phyloP scores from a whole-genome alignment of 2,329 filamentous ascomycete genomes.

The Ascocoryne sarcoides region DNA sequence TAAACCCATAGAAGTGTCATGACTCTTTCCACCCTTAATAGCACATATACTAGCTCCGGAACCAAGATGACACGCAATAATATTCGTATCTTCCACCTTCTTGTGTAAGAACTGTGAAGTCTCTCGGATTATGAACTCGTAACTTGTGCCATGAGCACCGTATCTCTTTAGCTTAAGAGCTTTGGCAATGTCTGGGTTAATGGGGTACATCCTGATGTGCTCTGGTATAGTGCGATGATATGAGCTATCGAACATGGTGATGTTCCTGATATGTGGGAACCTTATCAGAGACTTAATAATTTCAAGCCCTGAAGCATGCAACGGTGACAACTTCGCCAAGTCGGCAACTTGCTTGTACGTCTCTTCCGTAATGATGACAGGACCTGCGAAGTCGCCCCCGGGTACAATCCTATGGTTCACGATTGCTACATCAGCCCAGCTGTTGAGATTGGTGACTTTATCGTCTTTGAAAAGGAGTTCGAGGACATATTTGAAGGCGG shows the following conservation, averaged over 20 bases:
- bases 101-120: slow-evolving; percentile 59
- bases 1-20: slow-evolving; percentile 74
- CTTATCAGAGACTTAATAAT: slow-evolving; percentile 62
- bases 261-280: slow-evolving; percentile 62
- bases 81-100: slow-evolving; percentile 47
- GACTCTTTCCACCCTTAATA: slow-evolving; percentile 58
- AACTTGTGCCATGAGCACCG: slow-evolving; percentile 85
- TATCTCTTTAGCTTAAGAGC: slow-evolving; percentile 77
- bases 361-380: slow-evolving; percentile 60
- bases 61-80: slow-evolving; percentile 81
- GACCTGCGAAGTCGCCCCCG: slow-evolving; percentile 64
- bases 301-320: slow-evolving; percentile 69
- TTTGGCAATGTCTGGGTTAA: slow-evolving; percentile 61
- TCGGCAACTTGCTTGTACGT: slow-evolving; percentile 67
- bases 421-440: slow-evolving; percentile 60
- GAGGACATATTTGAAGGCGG: slow-evolving; percentile 68
- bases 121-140: slow-evolving; percentile 66
- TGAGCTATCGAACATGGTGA: slow-evolving; percentile 81
- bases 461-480: slow-evolving; percentile 58
- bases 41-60: slow-evolving; percentile 77
- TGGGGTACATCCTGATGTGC: slow-evolving; percentile 71
- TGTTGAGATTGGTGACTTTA: slow-evolving; percentile 51
- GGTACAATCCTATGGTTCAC: slow-evolving; percentile 83
- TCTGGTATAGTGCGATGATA: slow-evolving; percentile 71
- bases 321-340: slow-evolving; percentile 71